A percentile compares a stretch with the other conserved stretches of the same genome.
Conservation (phyloP, 1,139 yeast genomes). For the Candida sp. region DNA sequence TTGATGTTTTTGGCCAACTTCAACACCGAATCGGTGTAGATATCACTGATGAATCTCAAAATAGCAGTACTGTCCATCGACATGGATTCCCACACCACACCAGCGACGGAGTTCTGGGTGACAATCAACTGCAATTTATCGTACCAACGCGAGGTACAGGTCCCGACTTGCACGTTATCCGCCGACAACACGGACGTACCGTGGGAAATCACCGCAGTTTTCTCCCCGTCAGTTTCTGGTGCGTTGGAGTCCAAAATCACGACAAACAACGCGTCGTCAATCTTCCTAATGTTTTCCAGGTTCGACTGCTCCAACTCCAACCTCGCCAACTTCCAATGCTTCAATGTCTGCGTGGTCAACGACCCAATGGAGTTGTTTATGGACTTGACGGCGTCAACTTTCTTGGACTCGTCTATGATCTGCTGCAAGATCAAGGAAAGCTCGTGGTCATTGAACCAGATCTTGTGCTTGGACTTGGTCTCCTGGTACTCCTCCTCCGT, state of each 20-base stretch:
- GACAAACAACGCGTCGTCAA: slow-evolving; percentile 71
- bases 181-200: slow-evolving; percentile 63
- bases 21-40: slow-evolving; percentile 74
- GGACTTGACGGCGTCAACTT: slow-evolving; percentile 41
- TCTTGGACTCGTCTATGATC: slow-evolving; percentile 50
- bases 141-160: slow-evolving; percentile 81
- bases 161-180: slow-evolving; percentile 68
- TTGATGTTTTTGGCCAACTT: slow-evolving; percentile 74
- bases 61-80: slow-evolving; percentile 84
- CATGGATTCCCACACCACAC: slow-evolving; percentile 75
- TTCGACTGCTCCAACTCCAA: slow-evolving; percentile 50
- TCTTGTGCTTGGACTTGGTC: slow-evolving; percentile 23
- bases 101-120: slow-evolving; percentile 73
- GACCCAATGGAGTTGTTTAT: slow-evolving; percentile 67
- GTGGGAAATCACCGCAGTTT: slow-evolving; percentile 54
- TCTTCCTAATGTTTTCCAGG: slow-evolving; percentile 42
- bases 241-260: slow-evolving; percentile 65
- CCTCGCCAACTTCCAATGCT: slow-evolving; percentile 66
- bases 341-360: slow-evolving; percentile 68
- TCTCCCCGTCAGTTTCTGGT: slow-evolving; percentile 56
- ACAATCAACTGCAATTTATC: slow-evolving; percentile 76
- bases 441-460: slow-evolving; percentile 60
- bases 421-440: slow-evolving; percentile 52
- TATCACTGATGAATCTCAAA: slow-evolving; percentile 72
- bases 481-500: slow-evolving; percentile 35